These are phyloP conservation scores for Picochlorum sp. DNA, from an alignment of 139 green algal species.

Conservation along the genomic window DNA sequence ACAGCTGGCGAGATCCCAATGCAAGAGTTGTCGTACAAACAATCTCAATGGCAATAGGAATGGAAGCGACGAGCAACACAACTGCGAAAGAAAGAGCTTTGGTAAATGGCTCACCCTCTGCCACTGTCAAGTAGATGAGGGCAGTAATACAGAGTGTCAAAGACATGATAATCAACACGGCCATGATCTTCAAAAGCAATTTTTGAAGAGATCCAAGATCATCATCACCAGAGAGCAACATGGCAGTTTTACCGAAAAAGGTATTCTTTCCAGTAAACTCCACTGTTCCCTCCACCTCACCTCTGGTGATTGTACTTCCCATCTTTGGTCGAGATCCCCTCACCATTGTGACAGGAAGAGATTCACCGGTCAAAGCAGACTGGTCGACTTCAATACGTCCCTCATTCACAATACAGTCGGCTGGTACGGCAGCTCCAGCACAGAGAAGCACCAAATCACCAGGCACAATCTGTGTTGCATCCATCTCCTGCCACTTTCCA, in stretches of 20 bases:
- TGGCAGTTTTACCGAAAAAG: conserved; percentile 82
- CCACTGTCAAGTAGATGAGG: conserved; percentile 54
- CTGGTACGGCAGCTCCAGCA: conserved; percentile 59
- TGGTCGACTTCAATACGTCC: conserved; percentile 67
- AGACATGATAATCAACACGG: conserved; percentile 53
- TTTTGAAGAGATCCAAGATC: conserved; percentile 63
- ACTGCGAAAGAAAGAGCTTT: conserved; percentile 62
- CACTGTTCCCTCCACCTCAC: conserved; percentile 62
- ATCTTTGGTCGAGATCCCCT: conserved; percentile 70
- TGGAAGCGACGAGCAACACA: conserved; percentile 69
- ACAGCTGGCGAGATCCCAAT: conserved; percentile 61
- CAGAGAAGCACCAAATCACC: conserved; percentile 68
- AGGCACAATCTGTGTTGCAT: conserved; percentile 57
- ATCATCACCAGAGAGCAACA: conserved; percentile 51
- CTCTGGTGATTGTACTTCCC: conserved; percentile 65
- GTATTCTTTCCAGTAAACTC: conserved; percentile 63
- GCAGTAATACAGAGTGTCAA: conserved; percentile 55
- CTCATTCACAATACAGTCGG: conserved; percentile 61
- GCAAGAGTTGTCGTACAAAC: conserved; percentile 79
- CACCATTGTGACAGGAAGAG: conserved; percentile 69
- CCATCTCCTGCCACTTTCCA: conserved; percentile 55
- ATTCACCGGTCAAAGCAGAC: conserved; percentile 79
- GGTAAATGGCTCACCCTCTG: conserved; percentile 31
- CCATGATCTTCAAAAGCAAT: conserved; percentile 69
- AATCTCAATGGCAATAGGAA: conserved; percentile 60